Percentiles rank a stretch among this genome's conserved stretches.
Conservation (phyloP, 2,329 filamentous ascomycete genomes). For the Trichoderma polysporum region DNA sequence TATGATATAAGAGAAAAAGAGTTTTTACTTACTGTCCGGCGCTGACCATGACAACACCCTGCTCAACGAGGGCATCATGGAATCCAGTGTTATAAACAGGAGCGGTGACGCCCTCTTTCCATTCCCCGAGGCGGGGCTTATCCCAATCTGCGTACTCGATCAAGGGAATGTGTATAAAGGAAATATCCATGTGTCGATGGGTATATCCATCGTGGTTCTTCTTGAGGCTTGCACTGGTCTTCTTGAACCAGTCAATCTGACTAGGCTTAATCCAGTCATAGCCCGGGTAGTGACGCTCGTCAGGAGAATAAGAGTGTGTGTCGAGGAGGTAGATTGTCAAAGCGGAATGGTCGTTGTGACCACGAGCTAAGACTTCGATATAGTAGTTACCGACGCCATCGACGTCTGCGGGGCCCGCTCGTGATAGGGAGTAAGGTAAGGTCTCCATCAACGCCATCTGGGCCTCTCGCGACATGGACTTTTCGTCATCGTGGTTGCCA, state of each 20-base stretch:
- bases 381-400: slow-evolving; percentile 95
- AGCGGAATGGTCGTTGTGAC: slow-evolving; percentile 79
- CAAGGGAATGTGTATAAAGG: slow-evolving; percentile 95
- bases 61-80: slow-evolving; percentile 80
- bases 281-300: slow-evolving; percentile 83
- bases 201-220: slow-evolving; percentile 80
- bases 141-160: slow-evolving; percentile 74
- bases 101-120: slow-evolving; percentile 82
- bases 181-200: slow-evolving; percentile 90
- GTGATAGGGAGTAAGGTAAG: slow-evolving; percentile 86
- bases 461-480: slow-evolving; percentile 69
- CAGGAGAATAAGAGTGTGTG: slow-evolving; percentile 86
- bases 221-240: slow-evolving; percentile 71
- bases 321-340: slow-evolving; percentile 94
- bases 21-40: slow-evolving; percentile 74
- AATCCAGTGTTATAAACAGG: slow-evolving; percentile 92
- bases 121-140: slow-evolving; percentile 64
- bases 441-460: slow-evolving; percentile 86
- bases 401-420: slow-evolving; percentile 76
- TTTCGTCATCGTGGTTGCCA: slow-evolving; percentile 96
- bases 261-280: slow-evolving; percentile 97
- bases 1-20: background rate
- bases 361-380: slow-evolving; percentile 81
- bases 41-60: slow-evolving; percentile 82
- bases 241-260: slow-evolving; percentile 93